A percentile compares a stretch with the other conserved stretches of the same genome.
phyloP scores from a whole-genome alignment of 768 basidiomycete species.

The Coprinopsis cinerea region DNA sequence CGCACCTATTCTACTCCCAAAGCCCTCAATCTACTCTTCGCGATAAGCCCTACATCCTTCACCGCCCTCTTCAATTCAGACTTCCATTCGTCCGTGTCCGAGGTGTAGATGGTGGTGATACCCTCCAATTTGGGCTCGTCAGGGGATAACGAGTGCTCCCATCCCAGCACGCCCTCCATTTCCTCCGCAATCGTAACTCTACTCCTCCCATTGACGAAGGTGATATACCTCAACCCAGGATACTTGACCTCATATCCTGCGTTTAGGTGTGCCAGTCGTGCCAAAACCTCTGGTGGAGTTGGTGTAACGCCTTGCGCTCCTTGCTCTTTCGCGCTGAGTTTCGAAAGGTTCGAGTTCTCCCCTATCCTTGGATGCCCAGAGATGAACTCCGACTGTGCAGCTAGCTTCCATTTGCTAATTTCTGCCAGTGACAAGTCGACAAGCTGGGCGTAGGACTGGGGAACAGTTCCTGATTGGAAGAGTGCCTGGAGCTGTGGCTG shows the following conservation, averaged over 20 bases:
- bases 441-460: conserved; percentile 43
- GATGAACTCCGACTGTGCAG: conserved; percentile 58
- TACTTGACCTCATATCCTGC: conserved; percentile 68
- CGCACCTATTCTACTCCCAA: conserved; percentile 32
- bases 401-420: conserved; percentile 48
- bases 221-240: conserved; percentile 80
- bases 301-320: conserved; percentile 40
- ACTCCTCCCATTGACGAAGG: conserved; percentile 84
- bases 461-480: conserved; percentile 19
- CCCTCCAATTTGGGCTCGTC: conserved; percentile 32
- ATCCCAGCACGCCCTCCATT: conserved; percentile 63
- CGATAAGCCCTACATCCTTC: conserved; percentile 68
- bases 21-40: conserved; percentile 55
- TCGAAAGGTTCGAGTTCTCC: conserved; percentile 68
- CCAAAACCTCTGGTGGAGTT: conserved; percentile 71
- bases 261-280: conserved; percentile 70
- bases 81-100: conserved; percentile 46
- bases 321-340: conserved; percentile 77
- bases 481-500: conserved; percentile 43
- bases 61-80: conserved; percentile 69
- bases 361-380: conserved; percentile 88
- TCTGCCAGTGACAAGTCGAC: conserved; percentile 46
- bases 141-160: conserved; percentile 45
- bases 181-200: conserved; percentile 68
- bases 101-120: conserved; percentile 30